Conservation (phyloP, 208 protist genomes). For the Trichomonas tenax region DNA sequence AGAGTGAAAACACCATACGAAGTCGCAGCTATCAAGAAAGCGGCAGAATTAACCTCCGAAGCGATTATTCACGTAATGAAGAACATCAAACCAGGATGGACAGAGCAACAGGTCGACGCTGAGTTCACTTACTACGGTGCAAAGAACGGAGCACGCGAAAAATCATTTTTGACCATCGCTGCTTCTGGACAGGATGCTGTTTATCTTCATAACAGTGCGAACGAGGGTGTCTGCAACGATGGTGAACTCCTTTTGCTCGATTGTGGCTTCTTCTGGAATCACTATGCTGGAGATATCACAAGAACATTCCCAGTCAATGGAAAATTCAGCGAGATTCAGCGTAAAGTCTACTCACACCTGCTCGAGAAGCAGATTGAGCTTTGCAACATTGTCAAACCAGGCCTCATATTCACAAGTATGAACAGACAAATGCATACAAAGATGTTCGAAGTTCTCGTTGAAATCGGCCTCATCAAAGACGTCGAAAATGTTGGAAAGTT, state of each 20-base stretch:
- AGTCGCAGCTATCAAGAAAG: neutral
- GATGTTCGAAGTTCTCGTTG: neutral
- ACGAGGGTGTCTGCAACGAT: constrained; percentile 29
- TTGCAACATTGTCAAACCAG: constrained; percentile 28
- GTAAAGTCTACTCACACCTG: constrained; percentile 37
- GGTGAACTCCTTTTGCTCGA: constrained; percentile 48
- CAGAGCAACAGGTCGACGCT: constrained; percentile 2
- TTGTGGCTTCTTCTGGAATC: constrained; percentile 40
- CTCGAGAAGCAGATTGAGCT: constrained; percentile 33
- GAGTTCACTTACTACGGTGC: neutral
- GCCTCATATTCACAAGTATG: constrained; percentile 19
- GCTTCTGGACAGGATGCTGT: constrained; percentile 35
- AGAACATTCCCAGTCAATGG: constrained; percentile 43
- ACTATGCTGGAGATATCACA: constrained; percentile 50
- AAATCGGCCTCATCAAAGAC: neutral
- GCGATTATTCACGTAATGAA: constrained; percentile 21
- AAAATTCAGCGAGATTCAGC: constrained; percentile 38
- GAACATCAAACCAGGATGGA: constrained; percentile 15
- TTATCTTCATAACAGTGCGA: constrained; percentile 45
- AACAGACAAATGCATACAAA: neutral
- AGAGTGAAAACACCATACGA: constrained; percentile 12
- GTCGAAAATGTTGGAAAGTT: neutral
- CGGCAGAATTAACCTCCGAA: neutral
- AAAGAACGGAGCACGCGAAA: neutral
- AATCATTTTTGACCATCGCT: constrained; percentile 41